A percentile compares a stretch with the other conserved stretches of the same genome.
Conservation (phyloP, 352 stramenopile genomes). For the Globisporangium paroecandrum region DNA sequence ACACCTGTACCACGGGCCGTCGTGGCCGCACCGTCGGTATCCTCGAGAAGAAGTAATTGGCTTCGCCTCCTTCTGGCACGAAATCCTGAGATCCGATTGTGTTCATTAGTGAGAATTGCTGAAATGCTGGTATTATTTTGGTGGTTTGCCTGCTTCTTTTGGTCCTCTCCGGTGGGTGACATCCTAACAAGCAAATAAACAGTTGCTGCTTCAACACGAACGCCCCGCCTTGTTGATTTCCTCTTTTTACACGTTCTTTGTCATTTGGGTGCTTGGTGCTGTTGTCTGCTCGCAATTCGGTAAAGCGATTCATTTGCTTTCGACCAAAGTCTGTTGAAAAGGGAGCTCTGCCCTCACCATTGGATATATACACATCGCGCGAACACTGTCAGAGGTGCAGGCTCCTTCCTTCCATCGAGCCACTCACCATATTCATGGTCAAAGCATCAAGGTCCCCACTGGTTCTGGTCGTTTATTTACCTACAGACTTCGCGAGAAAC, state of each 20-base stretch:
- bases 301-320: no score
- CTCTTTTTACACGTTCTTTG: background rate
- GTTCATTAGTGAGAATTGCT: conserved; percentile 51
- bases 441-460: no score
- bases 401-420: no score
- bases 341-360: no score
- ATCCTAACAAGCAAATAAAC: conserved; percentile 20
- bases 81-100: conserved; percentile 21
- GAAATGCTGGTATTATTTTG: conserved; percentile 62
- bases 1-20: conserved; percentile 99
- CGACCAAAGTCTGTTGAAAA: no score
- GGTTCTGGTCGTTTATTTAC: no score
- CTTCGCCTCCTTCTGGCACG: conserved; percentile 15
- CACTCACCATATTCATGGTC: no score
- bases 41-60: conserved; percentile 80
- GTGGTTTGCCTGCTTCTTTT: conserved; percentile 24
- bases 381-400: no score
- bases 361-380: no score
- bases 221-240: background rate
- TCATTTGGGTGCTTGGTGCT: background rate
- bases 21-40: conserved; percentile 82
- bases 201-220: conserved; percentile 23
- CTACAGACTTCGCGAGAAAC: no score
- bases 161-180: conserved; percentile 16
- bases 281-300: background rate